Base-by-base conservation (phyloP, 2,329 filamentous ascomycete species). In the Monosporascus sp. region DNA sequence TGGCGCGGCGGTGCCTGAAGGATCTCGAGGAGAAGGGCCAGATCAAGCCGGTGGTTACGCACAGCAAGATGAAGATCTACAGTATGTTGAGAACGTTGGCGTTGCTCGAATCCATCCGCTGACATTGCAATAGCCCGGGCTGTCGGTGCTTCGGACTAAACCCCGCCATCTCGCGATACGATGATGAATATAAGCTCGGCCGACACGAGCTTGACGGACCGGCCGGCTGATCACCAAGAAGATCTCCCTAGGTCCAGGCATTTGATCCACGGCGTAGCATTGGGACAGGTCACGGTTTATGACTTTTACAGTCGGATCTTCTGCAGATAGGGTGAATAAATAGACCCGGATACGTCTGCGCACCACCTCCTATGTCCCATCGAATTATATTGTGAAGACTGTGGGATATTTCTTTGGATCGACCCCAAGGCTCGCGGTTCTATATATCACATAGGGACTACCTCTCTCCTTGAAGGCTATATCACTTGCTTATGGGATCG, bases 41-140 rank as follows among this genome's bases (percentile, higher is more conserved):
- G 78, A 99, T 99, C 83, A 96, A 94, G 87, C 93, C 95, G 79
- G 84, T 99, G 69, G 90, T 97, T 65, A 85, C 84, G 66, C 95
- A 99, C 85, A 93, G 87, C 82, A 94, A 92, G 83, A 87, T 96
- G 85, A 90, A 88, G 84, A 96, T 99, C 82, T 99, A 97, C 89
- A 99, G 81, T 84, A 82, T 58, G 81, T 72, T 59, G 52, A 58
- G 49, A 24, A 55, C 18, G 22, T 5, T 6, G 14, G 14, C 20
- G 20, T 20, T 20, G 1, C 39, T 11, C 24, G 17, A 27, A 11
- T 11, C 14, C 17, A n/a, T 24, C 9, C 44, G 31, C 54, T 53
- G 25, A 55, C 48, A 57, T 27, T 47, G 39, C 38, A 52, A 52
- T 37, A 68, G 66, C 66, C 56, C 66, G 66, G 47, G 66, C 66